These are phyloP conservation scores for Phaeosphaeria sp. DNA, from an alignment of 2,329 filamentous ascomycete genomes.

Conservation along the genomic window DNA sequence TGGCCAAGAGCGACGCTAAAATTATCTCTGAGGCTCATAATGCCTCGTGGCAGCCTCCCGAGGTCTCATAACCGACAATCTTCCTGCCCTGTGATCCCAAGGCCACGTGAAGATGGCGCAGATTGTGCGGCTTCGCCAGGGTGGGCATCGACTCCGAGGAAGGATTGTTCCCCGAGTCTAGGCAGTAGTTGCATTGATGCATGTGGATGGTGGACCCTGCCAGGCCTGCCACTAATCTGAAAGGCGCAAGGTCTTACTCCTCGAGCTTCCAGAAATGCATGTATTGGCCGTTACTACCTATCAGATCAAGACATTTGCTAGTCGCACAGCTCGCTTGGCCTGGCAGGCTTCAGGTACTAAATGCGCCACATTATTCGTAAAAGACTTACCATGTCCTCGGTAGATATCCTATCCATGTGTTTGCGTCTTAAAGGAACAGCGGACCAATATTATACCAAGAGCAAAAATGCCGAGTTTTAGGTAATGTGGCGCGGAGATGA, in stretches of 20 bases:
- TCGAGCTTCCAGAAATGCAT: not conserved
- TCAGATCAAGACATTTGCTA: not conserved
- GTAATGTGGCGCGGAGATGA: not conserved
- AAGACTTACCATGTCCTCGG: not conserved
- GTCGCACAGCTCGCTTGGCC: not conserved
- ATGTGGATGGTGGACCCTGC: not conserved
- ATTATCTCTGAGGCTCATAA: not conserved
- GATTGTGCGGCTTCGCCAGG: not conserved
- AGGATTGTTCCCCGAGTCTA: not conserved
- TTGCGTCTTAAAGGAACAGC: not conserved
- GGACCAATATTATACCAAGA: not conserved
- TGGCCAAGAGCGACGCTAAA: not conserved
- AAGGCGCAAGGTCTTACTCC: not conserved
- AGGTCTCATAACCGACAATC: not conserved
- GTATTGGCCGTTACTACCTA: not conserved
- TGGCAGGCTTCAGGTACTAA: not conserved
- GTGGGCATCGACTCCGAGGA: not conserved
- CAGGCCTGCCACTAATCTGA: not conserved
- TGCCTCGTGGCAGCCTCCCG: conserved; percentile 1
- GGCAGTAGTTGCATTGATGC: not conserved
- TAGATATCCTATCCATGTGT: not conserved
- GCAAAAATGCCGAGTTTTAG: not conserved
- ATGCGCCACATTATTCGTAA: not conserved
- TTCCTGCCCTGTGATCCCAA: not conserved
- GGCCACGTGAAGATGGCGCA: not conserved